These are phyloP conservation scores for Vitis hybrid DNA, from an alignment of 177 flowering plant species.

Conservation along the genomic window DNA sequence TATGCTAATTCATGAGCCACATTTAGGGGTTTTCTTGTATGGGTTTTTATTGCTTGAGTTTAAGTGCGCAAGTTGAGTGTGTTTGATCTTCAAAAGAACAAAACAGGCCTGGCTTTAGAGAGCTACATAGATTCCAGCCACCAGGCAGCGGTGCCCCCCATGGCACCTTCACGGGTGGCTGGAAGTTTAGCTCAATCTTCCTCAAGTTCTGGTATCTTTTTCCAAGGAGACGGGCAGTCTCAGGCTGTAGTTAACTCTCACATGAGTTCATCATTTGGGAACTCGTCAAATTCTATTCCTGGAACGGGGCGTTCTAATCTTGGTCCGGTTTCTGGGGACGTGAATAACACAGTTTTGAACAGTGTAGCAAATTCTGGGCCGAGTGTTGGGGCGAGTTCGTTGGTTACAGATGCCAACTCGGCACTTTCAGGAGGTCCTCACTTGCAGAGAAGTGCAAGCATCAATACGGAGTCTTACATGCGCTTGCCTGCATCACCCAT, in stretches of 20 bases:
- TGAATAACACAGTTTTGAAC: constrained; percentile 58
- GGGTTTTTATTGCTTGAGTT: not conserved
- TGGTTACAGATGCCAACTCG: constrained; percentile 96
- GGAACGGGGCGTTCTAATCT: constrained; percentile 55
- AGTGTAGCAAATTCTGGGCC: constrained; percentile 85
- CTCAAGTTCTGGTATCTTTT: constrained; percentile 85
- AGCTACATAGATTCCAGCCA: constrained; percentile 65
- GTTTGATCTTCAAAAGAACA: not conserved
- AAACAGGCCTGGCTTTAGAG: constrained; percentile 54
- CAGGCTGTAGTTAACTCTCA: constrained; percentile 56
- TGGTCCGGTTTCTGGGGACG: constrained; percentile 68
- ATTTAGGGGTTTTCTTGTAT: not conserved
- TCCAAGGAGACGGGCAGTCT: constrained; percentile 73
- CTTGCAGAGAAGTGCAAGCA: constrained; percentile 93
- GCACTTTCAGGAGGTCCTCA: constrained; percentile 89
- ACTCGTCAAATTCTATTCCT: constrained; percentile 59
- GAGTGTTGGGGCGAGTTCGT: constrained; percentile 91
- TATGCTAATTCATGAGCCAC: too few species aligned
- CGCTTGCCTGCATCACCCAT: constrained; percentile 88
- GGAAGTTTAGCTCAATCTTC: constrained; percentile 76
- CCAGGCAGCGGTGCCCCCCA: constrained; percentile 54
- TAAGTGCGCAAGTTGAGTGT: too few species aligned
- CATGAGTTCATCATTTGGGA: constrained; percentile 74
- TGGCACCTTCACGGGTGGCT: constrained; percentile 81
- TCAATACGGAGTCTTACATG: constrained; percentile 74